Conservation (phyloP, 23 red algal genomes). For the Gracilaria gracilis region DNA sequence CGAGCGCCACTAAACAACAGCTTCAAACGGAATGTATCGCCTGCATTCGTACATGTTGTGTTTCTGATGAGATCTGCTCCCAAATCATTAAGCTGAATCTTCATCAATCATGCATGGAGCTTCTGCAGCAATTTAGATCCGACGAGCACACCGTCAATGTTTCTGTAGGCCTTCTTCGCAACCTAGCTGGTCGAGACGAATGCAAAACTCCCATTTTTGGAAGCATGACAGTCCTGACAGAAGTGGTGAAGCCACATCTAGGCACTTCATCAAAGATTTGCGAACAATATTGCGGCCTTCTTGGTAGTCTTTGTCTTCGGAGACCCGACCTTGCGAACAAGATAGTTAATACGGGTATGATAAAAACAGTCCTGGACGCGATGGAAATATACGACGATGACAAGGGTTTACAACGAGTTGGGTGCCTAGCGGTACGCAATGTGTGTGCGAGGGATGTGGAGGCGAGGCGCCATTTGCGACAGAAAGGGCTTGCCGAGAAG, state of each 20-base stretch:
- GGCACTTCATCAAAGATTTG: slow-evolving; percentile 27
- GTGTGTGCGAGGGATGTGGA: slow-evolving; percentile 34
- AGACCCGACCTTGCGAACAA: slow-evolving; percentile 46
- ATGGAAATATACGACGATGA: slow-evolving; percentile 52
- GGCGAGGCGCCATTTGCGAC: background rate
- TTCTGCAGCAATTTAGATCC: slow-evolving; percentile 21
- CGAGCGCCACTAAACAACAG: background rate
- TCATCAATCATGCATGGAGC: background rate
- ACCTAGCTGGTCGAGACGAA: slow-evolving; percentile 57
- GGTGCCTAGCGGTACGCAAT: slow-evolving; percentile 60
- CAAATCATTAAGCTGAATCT: slow-evolving; percentile 38
- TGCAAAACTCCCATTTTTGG: slow-evolving; percentile 46
- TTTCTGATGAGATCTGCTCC: slow-evolving; percentile 66
- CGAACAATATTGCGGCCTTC: slow-evolving; percentile 51
- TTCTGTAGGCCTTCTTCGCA: slow-evolving; percentile 32
- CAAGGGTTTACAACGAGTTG: slow-evolving; percentile 6
- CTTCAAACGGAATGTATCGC: slow-evolving; percentile 38
- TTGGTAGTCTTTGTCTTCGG: slow-evolving; percentile 41
- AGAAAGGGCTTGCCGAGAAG: slow-evolving; percentile 37
- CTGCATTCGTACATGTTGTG: slow-evolving; percentile 13
- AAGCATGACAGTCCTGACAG: background rate
- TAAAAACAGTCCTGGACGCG: slow-evolving; percentile 21
- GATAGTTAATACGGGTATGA: slow-evolving; percentile 25
- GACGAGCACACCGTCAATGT: slow-evolving; percentile 18
- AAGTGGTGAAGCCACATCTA: slow-evolving; percentile 25